A percentile compares a stretch with the other conserved stretches of the same genome.
phyloP scores from a whole-genome alignment of 495 filamentous ascomycete genomes.

The Penicillium egyptiacum region DNA sequence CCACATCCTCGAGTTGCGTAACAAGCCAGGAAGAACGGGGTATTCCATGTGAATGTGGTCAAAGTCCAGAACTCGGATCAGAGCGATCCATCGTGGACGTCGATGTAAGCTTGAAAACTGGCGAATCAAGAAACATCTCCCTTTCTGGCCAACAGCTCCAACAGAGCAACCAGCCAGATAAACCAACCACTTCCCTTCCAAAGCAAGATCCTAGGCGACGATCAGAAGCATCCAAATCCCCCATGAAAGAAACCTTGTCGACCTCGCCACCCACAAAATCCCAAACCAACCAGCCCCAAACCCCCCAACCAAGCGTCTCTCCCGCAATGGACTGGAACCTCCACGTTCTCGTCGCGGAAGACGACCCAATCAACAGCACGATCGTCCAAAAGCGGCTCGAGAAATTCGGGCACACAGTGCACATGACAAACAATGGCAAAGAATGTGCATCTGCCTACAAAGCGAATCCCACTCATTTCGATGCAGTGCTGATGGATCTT shows the following conservation, averaged over 20 bases:
- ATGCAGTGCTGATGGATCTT: slow-evolving; percentile 94
- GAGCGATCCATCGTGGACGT: slow-evolving; percentile 14
- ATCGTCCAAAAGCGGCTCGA: slow-evolving; percentile 79
- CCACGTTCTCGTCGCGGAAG: slow-evolving; percentile 76
- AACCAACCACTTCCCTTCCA: background rate
- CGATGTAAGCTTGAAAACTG: slow-evolving; percentile 16
- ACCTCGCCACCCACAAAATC: background rate
- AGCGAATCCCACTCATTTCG: slow-evolving; percentile 58
- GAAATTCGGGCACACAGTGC: slow-evolving; percentile 69
- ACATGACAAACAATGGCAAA: slow-evolving; percentile 75
- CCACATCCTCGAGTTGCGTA: background rate
- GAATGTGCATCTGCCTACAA: slow-evolving; percentile 71
- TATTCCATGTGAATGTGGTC: slow-evolving; percentile 20
- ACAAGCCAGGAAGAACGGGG: background rate
- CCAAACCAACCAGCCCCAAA: background rate
- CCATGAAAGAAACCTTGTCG: background rate
- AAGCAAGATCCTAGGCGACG: background rate
- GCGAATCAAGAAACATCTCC: slow-evolving; percentile 18
- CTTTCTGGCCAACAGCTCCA: slow-evolving; percentile 2
- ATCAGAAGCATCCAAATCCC: background rate
- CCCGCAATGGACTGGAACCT: slow-evolving; percentile 34
- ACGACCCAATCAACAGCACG: slow-evolving; percentile 85
- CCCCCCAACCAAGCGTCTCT: background rate
- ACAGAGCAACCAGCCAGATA: background rate
- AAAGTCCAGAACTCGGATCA: slow-evolving; percentile 8